Evolutionary conservation across 257 asterid genomes (phyloP).

Genomic region (Penstemon newberryi): DNA sequence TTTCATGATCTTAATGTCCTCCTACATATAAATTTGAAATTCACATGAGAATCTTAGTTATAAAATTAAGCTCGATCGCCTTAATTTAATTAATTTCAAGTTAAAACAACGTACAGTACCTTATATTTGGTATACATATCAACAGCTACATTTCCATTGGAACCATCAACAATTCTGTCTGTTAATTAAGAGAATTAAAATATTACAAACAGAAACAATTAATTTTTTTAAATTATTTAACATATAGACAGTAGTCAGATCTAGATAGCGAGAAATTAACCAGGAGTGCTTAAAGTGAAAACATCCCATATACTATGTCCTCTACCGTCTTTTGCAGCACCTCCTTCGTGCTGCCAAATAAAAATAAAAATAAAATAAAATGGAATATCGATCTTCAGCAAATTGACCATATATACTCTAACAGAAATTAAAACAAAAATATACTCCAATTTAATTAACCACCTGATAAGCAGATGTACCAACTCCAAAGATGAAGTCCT

Average conservation of each 20-base stretch:
- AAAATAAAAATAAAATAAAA: background rate
- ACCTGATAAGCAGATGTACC: slow-evolving; percentile 29
- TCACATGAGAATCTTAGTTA: slow-evolving; percentile 19
- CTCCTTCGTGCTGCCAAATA: slow-evolving; percentile 27
- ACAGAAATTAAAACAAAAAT: background rate
- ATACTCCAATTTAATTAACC: background rate
- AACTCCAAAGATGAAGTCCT: slow-evolving; percentile 15
- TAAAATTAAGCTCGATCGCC: background rate
- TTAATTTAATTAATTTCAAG: background rate
- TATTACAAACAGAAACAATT: background rate
- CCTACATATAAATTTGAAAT: background rate
- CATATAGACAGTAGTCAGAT: background rate
- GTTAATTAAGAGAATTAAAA: background rate
- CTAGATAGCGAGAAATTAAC: slow-evolving; percentile 9
- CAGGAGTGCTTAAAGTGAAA: slow-evolving; percentile 26
- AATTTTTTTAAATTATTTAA: slow-evolving; percentile 2
- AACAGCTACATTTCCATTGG: slow-evolving; percentile 38
- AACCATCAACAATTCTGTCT: slow-evolving; percentile 31
- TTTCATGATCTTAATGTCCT: background rate
- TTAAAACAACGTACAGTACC: slow-evolving; percentile 13
- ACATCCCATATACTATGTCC: slow-evolving; percentile 44
- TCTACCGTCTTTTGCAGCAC: slow-evolving; percentile 40
- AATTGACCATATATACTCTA: background rate
- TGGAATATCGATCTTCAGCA: background rate
- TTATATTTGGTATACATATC: slow-evolving; percentile 33